Conservation (phyloP, 1,139 yeast genomes). For the Saccharomyces hybrid region DNA sequence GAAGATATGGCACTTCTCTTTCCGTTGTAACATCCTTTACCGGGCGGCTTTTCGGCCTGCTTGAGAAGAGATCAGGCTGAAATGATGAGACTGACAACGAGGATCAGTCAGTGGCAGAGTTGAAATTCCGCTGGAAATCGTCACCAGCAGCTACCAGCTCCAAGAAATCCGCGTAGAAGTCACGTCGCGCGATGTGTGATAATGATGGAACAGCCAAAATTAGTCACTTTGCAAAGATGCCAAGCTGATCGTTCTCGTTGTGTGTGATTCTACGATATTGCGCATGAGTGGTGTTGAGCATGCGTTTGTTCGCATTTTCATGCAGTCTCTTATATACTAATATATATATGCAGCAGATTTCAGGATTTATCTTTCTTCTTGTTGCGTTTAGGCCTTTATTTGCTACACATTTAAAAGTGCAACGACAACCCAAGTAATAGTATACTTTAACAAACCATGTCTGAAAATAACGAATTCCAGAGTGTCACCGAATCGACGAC, state of each 20-base stretch:
- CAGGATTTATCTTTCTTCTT: not conserved
- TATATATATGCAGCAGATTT: not conserved
- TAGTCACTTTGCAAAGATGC: not conserved
- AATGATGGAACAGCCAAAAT: not conserved
- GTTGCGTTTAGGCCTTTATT: not conserved
- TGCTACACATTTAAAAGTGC: not conserved
- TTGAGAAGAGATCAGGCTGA: not conserved
- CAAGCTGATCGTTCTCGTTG: not conserved
- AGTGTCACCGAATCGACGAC: slow-evolving; percentile 43
- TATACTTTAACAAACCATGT: not conserved
- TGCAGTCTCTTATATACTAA: not conserved
- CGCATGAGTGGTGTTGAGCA: not conserved
- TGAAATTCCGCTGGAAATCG: not conserved
- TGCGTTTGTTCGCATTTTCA: not conserved
- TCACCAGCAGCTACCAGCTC: not conserved
- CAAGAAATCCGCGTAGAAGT: not conserved
- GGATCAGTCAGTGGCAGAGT: not conserved
- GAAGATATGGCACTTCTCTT: not conserved
- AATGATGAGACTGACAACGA: not conserved
- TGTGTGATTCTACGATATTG: not conserved
- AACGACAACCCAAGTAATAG: not conserved
- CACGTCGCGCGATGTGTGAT: not conserved
- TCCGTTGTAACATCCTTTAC: not conserved
- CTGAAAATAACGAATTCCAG: slow-evolving; percentile 31
- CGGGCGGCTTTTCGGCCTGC: not conserved